phyloP scores from a whole-genome alignment of 139 green algal species.

The Zygnema cylindricum region DNA sequence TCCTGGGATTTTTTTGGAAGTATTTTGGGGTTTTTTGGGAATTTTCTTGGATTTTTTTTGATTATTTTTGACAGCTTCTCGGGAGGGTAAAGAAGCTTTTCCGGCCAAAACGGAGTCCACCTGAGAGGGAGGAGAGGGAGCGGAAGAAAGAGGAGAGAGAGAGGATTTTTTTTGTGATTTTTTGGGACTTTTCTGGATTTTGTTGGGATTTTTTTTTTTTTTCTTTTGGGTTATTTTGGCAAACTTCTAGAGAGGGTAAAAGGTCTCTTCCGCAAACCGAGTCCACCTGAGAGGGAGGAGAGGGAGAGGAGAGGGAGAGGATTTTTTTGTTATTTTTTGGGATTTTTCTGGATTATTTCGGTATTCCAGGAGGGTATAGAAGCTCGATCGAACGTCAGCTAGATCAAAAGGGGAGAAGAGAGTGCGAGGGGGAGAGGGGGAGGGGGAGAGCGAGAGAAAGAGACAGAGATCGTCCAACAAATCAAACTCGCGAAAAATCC shows the following conservation, averaged over 20 bases:
- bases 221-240: background rate
- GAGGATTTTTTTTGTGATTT: too few relatives aligned
- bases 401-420: too few relatives aligned
- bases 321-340: too few relatives aligned
- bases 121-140: conserved; percentile 19
- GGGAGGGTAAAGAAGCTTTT: background rate
- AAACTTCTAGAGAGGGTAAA: background rate
- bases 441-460: background rate
- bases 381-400: too few relatives aligned
- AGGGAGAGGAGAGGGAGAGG: too few relatives aligned
- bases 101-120: conserved; percentile 36
- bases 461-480: background rate
- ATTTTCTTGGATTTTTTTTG: background rate
- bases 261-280: conserved; percentile 16
- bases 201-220: background rate
- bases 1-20: background rate
- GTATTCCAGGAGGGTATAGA: background rate
- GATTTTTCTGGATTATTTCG: background rate
- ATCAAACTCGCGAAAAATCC: background rate
- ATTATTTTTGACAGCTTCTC: conserved; percentile 15
- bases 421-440: background rate
- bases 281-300: conserved; percentile 29
- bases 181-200: background rate
- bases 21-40: background rate
- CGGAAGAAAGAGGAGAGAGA: background rate